Percentiles rank a stretch among this genome's conserved stretches.
Conservation (phyloP, 1,284 basidiomycete genomes). For the Trichosporon sp. region DNA sequence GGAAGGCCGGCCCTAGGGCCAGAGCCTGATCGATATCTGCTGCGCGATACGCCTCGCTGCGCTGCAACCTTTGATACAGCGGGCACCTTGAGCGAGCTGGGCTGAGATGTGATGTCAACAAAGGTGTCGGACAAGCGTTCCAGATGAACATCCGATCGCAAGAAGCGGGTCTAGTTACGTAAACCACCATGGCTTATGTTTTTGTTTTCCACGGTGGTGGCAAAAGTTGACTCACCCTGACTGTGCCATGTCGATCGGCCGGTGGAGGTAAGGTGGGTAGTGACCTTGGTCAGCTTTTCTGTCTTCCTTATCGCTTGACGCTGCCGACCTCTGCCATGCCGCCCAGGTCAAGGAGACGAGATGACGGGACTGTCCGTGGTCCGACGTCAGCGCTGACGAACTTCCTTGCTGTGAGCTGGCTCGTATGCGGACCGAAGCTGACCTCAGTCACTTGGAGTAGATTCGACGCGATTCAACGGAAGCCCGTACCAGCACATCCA, state of each 20-base stretch:
- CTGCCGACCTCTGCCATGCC: neutral
- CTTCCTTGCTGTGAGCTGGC: constrained; percentile 71
- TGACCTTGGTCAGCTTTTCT: neutral
- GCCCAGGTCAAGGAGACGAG: neutral
- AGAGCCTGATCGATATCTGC: constrained; percentile 10
- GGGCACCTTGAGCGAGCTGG: constrained; percentile 22
- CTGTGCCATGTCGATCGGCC: neutral
- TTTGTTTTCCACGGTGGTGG: neutral
- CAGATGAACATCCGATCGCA: no score
- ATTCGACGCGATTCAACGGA: constrained; percentile 22
- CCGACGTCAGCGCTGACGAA: constrained; percentile 88
- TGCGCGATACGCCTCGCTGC: constrained; percentile 21
- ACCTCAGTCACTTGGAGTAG: constrained; percentile 43
- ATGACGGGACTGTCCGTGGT: constrained; percentile 58
- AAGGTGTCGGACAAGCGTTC: neutral
- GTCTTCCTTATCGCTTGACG: neutral
- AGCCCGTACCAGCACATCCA: constrained; percentile 3
- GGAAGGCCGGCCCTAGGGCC: neutral
- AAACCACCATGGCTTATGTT: neutral
- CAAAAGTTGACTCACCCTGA: constrained; percentile 3
- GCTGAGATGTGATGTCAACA: neutral
- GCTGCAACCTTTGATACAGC: constrained; percentile 15
- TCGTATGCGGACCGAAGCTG: neutral
- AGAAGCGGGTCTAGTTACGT: neutral
- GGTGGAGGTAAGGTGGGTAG: neutral